Percentiles rank a stretch among this genome's conserved stretches.
Conservation (phyloP, 2,329 filamentous ascomycete species). For the Sordariomycetes sp. region DNA sequence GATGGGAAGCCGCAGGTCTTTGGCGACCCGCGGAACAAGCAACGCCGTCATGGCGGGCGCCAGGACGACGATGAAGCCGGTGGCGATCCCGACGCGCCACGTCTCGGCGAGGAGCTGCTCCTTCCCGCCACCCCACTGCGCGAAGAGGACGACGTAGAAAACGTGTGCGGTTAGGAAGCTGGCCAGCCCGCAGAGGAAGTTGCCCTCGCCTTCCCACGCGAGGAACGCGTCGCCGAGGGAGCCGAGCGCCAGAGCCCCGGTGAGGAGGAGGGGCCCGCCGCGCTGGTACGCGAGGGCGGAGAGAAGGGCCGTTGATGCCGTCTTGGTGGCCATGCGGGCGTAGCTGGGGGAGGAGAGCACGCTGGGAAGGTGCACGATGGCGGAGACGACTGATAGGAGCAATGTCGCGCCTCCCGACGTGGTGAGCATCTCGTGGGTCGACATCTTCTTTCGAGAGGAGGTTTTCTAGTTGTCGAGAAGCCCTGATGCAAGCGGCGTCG, state of each 20-base stretch:
- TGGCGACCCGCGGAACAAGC: conserved; percentile 14
- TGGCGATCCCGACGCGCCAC: conserved; percentile 9
- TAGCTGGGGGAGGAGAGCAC: conserved; percentile 11
- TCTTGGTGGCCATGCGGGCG: conserved; percentile 16
- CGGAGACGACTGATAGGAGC: conserved; percentile 3
- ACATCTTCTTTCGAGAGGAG: background rate
- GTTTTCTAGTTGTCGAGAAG: too few species aligned
- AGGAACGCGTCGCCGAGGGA: conserved; percentile 21
- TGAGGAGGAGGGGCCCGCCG: conserved; percentile 9
- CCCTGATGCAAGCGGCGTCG: too few species aligned
- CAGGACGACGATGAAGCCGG: conserved; percentile 9
- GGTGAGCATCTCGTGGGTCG: background rate
- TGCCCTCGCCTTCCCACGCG: conserved; percentile 16
- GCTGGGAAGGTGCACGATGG: conserved; percentile 10
- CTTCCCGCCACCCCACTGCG: conserved; percentile 6
- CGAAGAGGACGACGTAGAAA: conserved; percentile 17
- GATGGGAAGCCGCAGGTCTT: conserved; percentile 14
- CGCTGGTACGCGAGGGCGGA: background rate
- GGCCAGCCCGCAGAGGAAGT: conserved; percentile 17
- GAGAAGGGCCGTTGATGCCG: conserved; percentile 16
- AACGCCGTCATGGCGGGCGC: conserved; percentile 13
- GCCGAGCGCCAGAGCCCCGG: conserved; percentile 15
- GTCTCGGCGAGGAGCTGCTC: conserved; percentile 5
- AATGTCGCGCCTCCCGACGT: conserved; percentile 3
- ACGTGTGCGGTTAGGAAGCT: conserved; percentile 20